These are phyloP conservation scores for Gonapodya prolifera DNA, from an alignment of 192 early-diverging fungal species.

Conservation along the genomic window DNA sequence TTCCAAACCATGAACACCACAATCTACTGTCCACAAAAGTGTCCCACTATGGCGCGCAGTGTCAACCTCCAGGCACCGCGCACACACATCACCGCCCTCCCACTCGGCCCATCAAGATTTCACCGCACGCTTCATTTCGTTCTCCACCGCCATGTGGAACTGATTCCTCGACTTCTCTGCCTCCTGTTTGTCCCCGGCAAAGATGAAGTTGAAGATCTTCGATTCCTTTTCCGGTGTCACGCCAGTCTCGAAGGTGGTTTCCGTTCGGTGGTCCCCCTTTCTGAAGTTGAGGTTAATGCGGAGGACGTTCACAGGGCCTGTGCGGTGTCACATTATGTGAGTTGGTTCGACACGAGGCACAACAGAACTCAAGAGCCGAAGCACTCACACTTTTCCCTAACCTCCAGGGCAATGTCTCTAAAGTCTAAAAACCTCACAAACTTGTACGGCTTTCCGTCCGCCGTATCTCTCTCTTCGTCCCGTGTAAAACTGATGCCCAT, in stretches of 20 bases:
- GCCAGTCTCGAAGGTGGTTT: background rate
- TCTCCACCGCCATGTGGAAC: background rate
- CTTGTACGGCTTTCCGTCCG: background rate
- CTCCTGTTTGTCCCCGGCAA: background rate
- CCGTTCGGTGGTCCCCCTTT: background rate
- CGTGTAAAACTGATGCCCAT: background rate
- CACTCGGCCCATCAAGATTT: no score
- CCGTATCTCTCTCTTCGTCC: background rate
- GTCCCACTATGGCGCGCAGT: no score
- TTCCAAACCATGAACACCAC: no score
- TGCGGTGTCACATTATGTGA: no score
- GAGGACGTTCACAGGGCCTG: background rate
- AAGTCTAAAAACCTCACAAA: slow-evolving; percentile 1
- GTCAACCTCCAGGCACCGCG: no score
- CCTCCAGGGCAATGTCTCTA: background rate
- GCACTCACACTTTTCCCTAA: background rate
- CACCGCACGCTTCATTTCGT: background rate
- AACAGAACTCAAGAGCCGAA: no score
- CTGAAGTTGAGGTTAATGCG: background rate
- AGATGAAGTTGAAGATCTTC: background rate
- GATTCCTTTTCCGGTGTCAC: background rate
- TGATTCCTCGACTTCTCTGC: background rate
- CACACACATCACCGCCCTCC: no score
- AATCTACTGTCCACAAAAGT: no score
- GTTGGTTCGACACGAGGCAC: no score